Evolutionary conservation across 2,329 filamentous ascomycete species (phyloP).

Genomic region (Paraphaeosphaeria minitans): DNA sequence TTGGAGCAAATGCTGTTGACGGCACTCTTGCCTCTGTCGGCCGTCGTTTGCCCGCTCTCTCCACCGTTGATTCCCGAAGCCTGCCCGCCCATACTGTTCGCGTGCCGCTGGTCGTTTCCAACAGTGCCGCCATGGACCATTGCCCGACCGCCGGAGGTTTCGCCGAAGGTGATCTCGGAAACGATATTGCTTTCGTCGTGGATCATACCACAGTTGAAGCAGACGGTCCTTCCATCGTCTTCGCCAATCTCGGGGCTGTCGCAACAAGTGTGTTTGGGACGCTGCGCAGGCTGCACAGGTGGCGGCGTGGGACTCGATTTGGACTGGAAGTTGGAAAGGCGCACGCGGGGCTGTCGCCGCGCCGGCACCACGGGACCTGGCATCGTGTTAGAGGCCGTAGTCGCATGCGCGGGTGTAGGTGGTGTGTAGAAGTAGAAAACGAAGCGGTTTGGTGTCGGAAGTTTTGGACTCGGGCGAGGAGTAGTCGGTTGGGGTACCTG

Average conservation of each 20-base stretch:
- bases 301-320: conserved; percentile 28
- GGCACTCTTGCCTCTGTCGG: conserved; percentile 59
- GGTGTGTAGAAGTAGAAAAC: conserved; percentile 2
- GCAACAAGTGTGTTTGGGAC: conserved; percentile 30
- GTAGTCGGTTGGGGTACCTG: conserved; percentile 2
- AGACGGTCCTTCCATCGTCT: conserved; percentile 48
- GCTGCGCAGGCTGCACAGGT: conserved; percentile 18
- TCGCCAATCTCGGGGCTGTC: conserved; percentile 30
- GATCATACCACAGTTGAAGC: conserved; percentile 82
- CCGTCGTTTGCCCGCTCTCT: conserved; percentile 66
- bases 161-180: conserved; percentile 88
- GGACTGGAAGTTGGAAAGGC: conserved; percentile 21
- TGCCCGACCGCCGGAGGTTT: conserved; percentile 82
- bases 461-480: conserved; percentile 1
- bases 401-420: neutral
- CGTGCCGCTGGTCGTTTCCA: conserved; percentile 81
- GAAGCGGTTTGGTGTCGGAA: neutral
- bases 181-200: conserved; percentile 89
- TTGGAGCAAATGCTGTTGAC: conserved; percentile 47
- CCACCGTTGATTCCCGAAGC: conserved; percentile 55
- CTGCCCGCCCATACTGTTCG: conserved; percentile 61
- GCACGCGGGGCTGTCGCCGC: conserved; percentile 27
- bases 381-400: conserved; percentile 20
- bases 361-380: conserved; percentile 20
- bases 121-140: conserved; percentile 91